Conservation (phyloP, 108 stramenopile species). For the Aureococcus anophagefferens region DNA sequence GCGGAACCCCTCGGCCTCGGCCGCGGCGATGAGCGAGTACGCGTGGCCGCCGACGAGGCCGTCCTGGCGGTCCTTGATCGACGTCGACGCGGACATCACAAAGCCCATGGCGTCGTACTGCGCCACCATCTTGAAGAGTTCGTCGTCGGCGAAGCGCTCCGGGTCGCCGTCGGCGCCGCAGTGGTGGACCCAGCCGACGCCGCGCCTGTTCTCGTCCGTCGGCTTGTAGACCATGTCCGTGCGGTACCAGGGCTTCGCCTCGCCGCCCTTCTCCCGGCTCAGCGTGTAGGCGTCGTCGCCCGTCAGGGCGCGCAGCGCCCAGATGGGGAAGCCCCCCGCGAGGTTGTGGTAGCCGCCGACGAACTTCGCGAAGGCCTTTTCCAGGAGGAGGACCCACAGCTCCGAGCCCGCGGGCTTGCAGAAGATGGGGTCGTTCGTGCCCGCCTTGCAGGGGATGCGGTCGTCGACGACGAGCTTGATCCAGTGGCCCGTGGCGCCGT, state of each 20-base stretch:
- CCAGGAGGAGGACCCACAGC: constrained; percentile 13
- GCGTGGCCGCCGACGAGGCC: constrained; percentile 26
- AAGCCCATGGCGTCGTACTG: background rate
- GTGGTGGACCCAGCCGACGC: background rate
- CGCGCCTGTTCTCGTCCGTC: background rate
- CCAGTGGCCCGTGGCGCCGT: constrained; percentile 3
- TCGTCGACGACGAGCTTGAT: constrained; percentile 16
- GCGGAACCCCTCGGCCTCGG: constrained; percentile 8
- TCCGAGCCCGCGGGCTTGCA: constrained; percentile 1
- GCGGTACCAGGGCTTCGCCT: background rate
- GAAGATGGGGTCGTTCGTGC: constrained; percentile 1
- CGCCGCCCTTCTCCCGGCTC: background rate
- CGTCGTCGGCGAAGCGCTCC: background rate
- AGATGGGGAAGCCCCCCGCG: constrained; percentile 4
- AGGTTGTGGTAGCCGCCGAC: constrained; percentile 12
- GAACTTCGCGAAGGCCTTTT: constrained; percentile 19
- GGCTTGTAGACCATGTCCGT: background rate
- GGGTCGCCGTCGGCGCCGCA: background rate
- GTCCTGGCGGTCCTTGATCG: background rate
- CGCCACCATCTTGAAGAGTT: background rate
- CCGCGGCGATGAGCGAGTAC: constrained; percentile 19
- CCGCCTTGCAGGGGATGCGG: constrained; percentile 6
- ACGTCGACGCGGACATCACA: background rate
- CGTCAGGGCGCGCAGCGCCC: constrained; percentile 14
- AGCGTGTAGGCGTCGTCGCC: constrained; percentile 15